Conservation (phyloP, 495 filamentous ascomycete genomes). For the Podospora appendiculata region DNA sequence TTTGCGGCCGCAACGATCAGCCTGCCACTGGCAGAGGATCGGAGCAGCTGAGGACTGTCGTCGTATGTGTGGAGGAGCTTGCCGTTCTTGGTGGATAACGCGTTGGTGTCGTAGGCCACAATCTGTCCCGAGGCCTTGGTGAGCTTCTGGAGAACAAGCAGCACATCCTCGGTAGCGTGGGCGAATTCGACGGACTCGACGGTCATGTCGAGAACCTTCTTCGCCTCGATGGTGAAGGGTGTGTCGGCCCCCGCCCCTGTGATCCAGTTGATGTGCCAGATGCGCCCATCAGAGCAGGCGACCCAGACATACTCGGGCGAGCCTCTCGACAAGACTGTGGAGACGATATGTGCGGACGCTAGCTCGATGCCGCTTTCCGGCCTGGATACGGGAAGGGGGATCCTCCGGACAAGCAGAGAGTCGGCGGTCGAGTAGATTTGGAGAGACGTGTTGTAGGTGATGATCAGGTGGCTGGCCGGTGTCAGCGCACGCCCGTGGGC, state of each 20-base stretch:
- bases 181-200: conserved; percentile 33
- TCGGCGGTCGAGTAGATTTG: conserved; percentile 75
- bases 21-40: conserved; percentile 17
- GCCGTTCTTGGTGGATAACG: conserved; percentile 10
- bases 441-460: conserved; percentile 54
- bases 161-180: conserved; percentile 29
- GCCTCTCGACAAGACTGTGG: conserved; percentile 51
- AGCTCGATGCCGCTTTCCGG: conserved; percentile 12
- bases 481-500: conserved; percentile 15
- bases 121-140: conserved; percentile 25
- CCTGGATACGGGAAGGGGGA: conserved; percentile 28
- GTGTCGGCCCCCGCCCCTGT: conserved; percentile 41
- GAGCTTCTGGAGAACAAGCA: conserved; percentile 31
- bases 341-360: conserved; percentile 32
- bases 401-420: conserved; percentile 66
- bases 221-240: conserved; percentile 27
- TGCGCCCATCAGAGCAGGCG: conserved; percentile 53
- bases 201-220: conserved; percentile 35
- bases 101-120: conserved; percentile 29
- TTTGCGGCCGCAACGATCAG: conserved; percentile 32
- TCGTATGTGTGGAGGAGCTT: conserved; percentile 25
- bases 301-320: conserved; percentile 59
- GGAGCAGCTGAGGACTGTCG: conserved; percentile 24
- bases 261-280: conserved; percentile 74
- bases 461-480: conserved; percentile 56